A percentile compares a stretch with the other conserved stretches of the same genome.
Evolutionary conservation across 345 rosid species (phyloP).

Genomic region (Rubroshorea leprosula): DNA sequence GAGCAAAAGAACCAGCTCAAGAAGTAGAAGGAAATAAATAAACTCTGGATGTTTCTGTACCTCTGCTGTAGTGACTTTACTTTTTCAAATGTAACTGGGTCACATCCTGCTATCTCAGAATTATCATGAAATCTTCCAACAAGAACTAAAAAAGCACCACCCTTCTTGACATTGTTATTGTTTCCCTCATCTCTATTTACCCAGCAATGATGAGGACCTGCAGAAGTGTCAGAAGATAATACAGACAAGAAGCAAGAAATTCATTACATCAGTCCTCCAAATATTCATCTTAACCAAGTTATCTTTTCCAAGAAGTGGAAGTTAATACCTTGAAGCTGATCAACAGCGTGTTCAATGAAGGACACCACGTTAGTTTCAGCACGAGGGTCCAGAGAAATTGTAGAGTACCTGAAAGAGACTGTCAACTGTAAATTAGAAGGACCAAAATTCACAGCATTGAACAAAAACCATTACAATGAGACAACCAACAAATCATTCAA

Average conservation of each 20-base stretch:
- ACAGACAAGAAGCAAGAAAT: not conserved
- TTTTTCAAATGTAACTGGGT: slow-evolving; percentile 41
- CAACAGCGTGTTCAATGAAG: slow-evolving; percentile 40
- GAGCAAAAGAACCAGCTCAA: slow-evolving; percentile 8
- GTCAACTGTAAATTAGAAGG: slow-evolving; percentile 39
- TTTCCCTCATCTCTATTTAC: slow-evolving; percentile 45
- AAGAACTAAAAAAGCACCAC: slow-evolving; percentile 46
- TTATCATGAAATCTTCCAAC: slow-evolving; percentile 42
- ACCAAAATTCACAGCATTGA: slow-evolving; percentile 1
- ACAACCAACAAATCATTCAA: not conserved
- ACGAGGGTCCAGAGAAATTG: slow-evolving; percentile 29
- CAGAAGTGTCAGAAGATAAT: slow-evolving; percentile 2
- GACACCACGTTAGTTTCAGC: slow-evolving; percentile 34
- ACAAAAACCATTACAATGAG: slow-evolving; percentile 4
- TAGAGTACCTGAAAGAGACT: slow-evolving; percentile 49
- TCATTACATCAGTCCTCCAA: not conserved
- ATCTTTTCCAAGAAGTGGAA: not conserved
- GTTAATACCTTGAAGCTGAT: slow-evolving; percentile 52
- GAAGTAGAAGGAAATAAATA: slow-evolving; percentile 6
- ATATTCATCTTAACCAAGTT: not conserved
- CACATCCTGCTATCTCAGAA: slow-evolving; percentile 23
- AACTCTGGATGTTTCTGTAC: slow-evolving; percentile 26
- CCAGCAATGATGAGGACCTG: slow-evolving; percentile 78
- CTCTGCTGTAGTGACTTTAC: slow-evolving; percentile 73
- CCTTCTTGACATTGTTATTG: slow-evolving; percentile 35